These are phyloP conservation scores for Osmanthus fragrans DNA, from an alignment of 257 asterid genomes.

Conservation along the genomic window DNA sequence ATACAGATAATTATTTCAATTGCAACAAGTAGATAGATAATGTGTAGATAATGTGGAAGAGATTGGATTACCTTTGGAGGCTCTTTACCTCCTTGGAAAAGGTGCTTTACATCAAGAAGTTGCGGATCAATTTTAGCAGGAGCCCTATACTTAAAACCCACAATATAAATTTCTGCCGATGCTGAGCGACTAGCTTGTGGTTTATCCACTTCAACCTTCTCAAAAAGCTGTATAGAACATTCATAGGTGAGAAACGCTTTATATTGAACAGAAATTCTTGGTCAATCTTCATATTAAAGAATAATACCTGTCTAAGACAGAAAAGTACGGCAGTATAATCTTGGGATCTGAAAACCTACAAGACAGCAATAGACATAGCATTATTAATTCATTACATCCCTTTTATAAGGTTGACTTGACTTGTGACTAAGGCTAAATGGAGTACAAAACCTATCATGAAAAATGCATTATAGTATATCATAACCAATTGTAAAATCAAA, in stretches of 20 bases:
- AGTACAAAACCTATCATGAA: neutral
- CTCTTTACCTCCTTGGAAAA: conserved; percentile 80
- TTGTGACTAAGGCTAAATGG: neutral
- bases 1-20: conserved; percentile 21
- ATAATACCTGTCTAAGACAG: conserved; percentile 82
- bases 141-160: conserved; percentile 79
- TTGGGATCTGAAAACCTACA: conserved; percentile 91
- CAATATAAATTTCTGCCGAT: conserved; percentile 83
- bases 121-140: conserved; percentile 97
- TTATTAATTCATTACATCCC: neutral
- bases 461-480: neutral
- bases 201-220: conserved; percentile 93
- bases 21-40: neutral
- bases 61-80: conserved; percentile 64
- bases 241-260: conserved; percentile 16
- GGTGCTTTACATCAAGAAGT: conserved; percentile 84
- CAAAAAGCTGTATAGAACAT: conserved; percentile 67
- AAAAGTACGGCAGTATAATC: conserved; percentile 84
- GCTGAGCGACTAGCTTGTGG: conserved; percentile 86
- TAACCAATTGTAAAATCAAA: neutral
- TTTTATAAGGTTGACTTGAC: neutral
- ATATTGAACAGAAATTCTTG: neutral
- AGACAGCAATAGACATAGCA: neutral
- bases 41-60: neutral
- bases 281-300: neutral